Percentiles rank a stretch among this genome's conserved stretches.
phyloP scores from a whole-genome alignment of 805 yeast species.

The Saccharomyces paradoxus region DNA sequence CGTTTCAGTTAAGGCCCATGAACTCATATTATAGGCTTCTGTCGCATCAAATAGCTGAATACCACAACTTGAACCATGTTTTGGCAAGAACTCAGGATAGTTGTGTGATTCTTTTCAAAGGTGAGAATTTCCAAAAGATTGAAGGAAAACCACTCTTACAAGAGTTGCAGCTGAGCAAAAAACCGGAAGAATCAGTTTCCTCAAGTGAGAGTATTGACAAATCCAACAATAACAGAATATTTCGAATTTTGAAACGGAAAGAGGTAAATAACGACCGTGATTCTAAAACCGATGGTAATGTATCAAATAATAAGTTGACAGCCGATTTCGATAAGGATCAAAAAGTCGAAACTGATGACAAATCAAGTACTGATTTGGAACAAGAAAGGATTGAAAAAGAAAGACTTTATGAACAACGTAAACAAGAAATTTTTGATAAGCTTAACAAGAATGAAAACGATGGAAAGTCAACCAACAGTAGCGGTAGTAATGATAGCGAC shows the following conservation, averaged over 20 bases:
- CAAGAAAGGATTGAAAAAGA: conserved; percentile 35
- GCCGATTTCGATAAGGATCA: conserved; percentile 1
- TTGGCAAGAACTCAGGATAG: conserved; percentile 41
- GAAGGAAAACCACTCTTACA: conserved; percentile 14
- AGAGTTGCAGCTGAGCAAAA: conserved; percentile 10
- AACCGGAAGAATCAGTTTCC: background rate
- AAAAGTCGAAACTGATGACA: background rate
- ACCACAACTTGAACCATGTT: conserved; percentile 53
- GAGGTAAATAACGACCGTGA: background rate
- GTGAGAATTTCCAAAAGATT: conserved; percentile 16
- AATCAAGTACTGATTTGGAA: conserved; percentile 18
- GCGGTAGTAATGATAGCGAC: conserved; percentile 7
- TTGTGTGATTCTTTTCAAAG: conserved; percentile 38
- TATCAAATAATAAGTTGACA: background rate
- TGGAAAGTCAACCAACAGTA: conserved; percentile 15
- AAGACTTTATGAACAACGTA: conserved; percentile 34
- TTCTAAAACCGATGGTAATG: no score
- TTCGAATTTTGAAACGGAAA: conserved; percentile 6
- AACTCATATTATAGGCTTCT: conserved; percentile 63
- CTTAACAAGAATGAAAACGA: conserved; percentile 26
- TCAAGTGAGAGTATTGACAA: background rate
- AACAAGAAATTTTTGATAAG: conserved; percentile 33
- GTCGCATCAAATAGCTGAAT: conserved; percentile 63
- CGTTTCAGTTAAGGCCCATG: conserved; percentile 42
- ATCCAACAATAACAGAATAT: conserved; percentile 1